phyloP scores from a whole-genome alignment of 2,329 filamentous ascomycete species.

The Dactylellina parvicollis region DNA sequence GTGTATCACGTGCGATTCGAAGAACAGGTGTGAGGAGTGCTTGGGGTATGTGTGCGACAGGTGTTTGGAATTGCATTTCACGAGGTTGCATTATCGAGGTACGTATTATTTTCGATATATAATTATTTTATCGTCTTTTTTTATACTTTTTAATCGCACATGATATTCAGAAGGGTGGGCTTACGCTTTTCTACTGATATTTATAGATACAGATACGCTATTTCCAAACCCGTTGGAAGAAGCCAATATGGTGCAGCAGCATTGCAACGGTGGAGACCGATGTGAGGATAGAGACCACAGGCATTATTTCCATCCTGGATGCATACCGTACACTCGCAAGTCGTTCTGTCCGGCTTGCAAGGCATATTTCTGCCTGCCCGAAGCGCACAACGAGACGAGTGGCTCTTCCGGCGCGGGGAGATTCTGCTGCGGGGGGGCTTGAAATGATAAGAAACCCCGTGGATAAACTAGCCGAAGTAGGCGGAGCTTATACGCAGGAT shows the following conservation, averaged over 20 bases:
- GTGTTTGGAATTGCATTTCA: too few species aligned
- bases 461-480: too few species aligned
- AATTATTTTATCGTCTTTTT: too few species aligned
- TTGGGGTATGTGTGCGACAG: constrained; percentile 6
- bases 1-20: constrained; percentile 7
- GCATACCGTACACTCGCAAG: background rate
- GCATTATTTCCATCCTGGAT: constrained; percentile 7
- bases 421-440: too few species aligned
- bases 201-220: background rate
- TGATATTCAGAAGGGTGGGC: too few species aligned
- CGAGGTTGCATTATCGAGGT: too few species aligned
- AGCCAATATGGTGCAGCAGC: constrained; percentile 4
- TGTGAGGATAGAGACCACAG: background rate
- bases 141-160: too few species aligned
- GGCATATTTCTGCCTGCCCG: background rate
- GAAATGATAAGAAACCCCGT: too few species aligned
- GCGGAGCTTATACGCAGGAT: too few species aligned
- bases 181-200: too few species aligned
- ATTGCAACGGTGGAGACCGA: background rate
- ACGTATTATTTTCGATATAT: too few species aligned
- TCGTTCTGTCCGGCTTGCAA: background rate
- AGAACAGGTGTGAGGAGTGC: constrained; percentile 8
- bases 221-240: background rate
- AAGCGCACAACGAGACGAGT: background rate
- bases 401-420: too few species aligned